Evolutionary conservation across 257 asterid species (phyloP), one percentile per base, ranked within the genome.

Genomic region (Solanum dulcamara): DNA sequence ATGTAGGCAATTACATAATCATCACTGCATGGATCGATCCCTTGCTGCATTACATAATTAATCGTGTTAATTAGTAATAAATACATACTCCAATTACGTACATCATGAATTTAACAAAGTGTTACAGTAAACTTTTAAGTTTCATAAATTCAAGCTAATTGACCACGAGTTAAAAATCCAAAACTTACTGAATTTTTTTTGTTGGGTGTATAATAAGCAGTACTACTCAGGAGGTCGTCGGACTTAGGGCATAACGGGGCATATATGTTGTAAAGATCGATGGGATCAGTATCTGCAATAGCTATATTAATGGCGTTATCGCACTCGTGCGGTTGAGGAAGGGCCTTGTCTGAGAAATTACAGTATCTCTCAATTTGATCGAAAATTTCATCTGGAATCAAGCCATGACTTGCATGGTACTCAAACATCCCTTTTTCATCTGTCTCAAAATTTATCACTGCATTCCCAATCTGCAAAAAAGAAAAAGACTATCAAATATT

Each of bases 381-480:
- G 22, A 84, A 84, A 30, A 85, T 71, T 86, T 88, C 88, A 81
- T 91, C 93, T 9, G 92, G 86, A 22, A 89, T 85, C 37, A 91
- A 85, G 10, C 90, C 92, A 83, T 89, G 92, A 62, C 85, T 84
- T 86, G 88, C 86, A 0, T 88, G 82, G 37, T 89, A 89, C 9
- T 91, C 93, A 4, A 81, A 33, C 40, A 84, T 67, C 2, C 91
- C 93, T 22, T 13, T 30, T 26, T 51, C 33, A 40, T 87, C 90
- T 4, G 88, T 86, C 6, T 87, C 81, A 77, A 83, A 87, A 50
- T 89, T 85, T 8, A 89, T 66, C 66, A 83, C 88, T 10, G 93
- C 90, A 48, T 91, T 91, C 26, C 93, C 93, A 62, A 91, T 89
- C 93, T 91, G 89, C 20, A 20, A 59, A n/a, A 74, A 22, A 13